These are phyloP conservation scores for Beauveria medogensis DNA, from an alignment of 2,329 filamentous ascomycete genomes.

Conservation along the genomic window DNA sequence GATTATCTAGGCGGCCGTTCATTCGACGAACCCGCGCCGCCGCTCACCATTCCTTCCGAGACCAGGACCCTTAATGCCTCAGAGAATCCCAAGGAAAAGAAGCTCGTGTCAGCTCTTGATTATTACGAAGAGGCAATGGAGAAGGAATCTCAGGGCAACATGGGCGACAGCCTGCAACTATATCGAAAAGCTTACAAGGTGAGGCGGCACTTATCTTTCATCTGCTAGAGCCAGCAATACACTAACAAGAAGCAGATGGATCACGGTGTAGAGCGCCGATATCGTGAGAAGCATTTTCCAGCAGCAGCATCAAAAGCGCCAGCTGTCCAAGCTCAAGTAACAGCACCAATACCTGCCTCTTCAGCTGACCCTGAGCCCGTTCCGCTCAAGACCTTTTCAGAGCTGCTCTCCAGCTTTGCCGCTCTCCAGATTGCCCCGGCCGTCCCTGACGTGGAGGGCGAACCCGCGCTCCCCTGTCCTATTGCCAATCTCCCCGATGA, in stretches of 20 bases:
- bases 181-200: slow-evolving; percentile 89
- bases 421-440: slow-evolving; percentile 58
- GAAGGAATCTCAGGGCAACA: slow-evolving; percentile 73
- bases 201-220: slow-evolving; percentile 17
- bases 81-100: slow-evolving; percentile 20
- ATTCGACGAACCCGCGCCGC: slow-evolving; percentile 23
- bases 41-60: slow-evolving; percentile 6
- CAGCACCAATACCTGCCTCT: slow-evolving; percentile 27
- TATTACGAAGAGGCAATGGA: slow-evolving; percentile 90
- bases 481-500: slow-evolving; percentile 74
- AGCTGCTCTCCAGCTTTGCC: slow-evolving; percentile 72
- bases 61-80: slow-evolving; percentile 13
- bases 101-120: slow-evolving; percentile 73
- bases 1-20: slow-evolving; percentile 22
- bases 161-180: slow-evolving; percentile 80
- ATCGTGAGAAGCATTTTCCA: slow-evolving; percentile 85
- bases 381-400: slow-evolving; percentile 46
- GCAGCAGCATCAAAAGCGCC: slow-evolving; percentile 40
- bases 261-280: slow-evolving; percentile 71
- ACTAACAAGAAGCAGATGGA: slow-evolving; percentile 55
- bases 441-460: slow-evolving; percentile 62
- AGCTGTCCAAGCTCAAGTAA: slow-evolving; percentile 10
- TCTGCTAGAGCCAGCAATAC: not conserved
- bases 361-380: slow-evolving; percentile 20
- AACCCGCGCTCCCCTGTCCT: slow-evolving; percentile 67